Percentiles rank a stretch among this genome's conserved stretches.
These are phyloP conservation scores for Hygrophoropsis aurantiaca DNA, from an alignment of 768 basidiomycete species.

Conservation along the genomic window DNA sequence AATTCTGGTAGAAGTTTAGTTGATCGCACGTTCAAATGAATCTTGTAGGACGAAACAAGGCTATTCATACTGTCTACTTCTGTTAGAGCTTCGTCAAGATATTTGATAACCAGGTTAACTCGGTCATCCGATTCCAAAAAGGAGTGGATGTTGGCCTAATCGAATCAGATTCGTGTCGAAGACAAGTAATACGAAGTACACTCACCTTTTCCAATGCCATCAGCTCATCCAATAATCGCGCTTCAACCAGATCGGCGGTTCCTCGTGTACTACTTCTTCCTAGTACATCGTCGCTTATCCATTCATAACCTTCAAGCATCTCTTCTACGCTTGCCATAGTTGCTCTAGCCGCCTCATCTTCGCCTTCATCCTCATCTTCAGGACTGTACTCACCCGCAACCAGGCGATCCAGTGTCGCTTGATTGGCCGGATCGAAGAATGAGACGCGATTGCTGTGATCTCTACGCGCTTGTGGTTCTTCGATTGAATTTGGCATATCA, in stretches of 20 bases:
- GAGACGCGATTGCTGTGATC: slow-evolving; percentile 72
- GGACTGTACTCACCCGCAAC: slow-evolving; percentile 45
- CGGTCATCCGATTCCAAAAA: slow-evolving; percentile 96
- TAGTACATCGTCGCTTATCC: slow-evolving; percentile 82
- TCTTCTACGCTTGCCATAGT: slow-evolving; percentile 94
- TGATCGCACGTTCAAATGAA: slow-evolving; percentile 83
- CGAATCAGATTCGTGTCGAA: slow-evolving; percentile 5
- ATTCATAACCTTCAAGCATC: slow-evolving; percentile 98
- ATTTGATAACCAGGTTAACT: slow-evolving; percentile 79
- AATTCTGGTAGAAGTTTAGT: neutral
- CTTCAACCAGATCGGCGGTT: slow-evolving; percentile 90
- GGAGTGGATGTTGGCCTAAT: slow-evolving; percentile 93
- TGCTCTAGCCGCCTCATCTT: slow-evolving; percentile 75
- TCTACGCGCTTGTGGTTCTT: slow-evolving; percentile 39
- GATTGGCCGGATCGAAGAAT: slow-evolving; percentile 80
- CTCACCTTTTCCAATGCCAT: slow-evolving; percentile 89
- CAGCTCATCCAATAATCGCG: slow-evolving; percentile 83
- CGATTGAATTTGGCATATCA: slow-evolving; percentile 32
- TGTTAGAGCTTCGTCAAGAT: slow-evolving; percentile 82
- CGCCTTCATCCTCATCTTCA: slow-evolving; percentile 54
- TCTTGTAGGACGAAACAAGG: slow-evolving; percentile 90
- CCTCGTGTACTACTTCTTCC: slow-evolving; percentile 63
- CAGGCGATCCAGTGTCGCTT: slow-evolving; percentile 69
- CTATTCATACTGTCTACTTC: slow-evolving; percentile 92
- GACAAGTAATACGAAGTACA: neutral